Evolutionary conservation across 1,139 yeast genomes (phyloP).

Genomic region (Yamadazyma diospyri): DNA sequence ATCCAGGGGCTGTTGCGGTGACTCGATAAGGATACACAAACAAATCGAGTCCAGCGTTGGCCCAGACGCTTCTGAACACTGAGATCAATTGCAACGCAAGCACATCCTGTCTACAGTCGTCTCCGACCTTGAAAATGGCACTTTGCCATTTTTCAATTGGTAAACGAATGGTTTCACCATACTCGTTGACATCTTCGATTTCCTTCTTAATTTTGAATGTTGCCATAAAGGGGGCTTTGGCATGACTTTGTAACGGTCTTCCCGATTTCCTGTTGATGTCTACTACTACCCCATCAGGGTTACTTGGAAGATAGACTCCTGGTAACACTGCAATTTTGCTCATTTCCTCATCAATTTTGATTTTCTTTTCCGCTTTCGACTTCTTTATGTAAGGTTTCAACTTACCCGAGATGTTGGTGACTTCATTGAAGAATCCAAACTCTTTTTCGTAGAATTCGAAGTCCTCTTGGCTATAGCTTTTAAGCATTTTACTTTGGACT

Average conservation of each 20-base stretch:
- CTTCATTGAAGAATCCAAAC: constrained; percentile 85
- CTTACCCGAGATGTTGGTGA: constrained; percentile 90
- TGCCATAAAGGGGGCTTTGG: constrained; percentile 98
- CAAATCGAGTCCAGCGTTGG: constrained; percentile 79
- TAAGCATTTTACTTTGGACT: constrained; percentile 66
- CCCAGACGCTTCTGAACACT: constrained; percentile 89
- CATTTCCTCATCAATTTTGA: constrained; percentile 96
- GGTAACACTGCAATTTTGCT: constrained; percentile 68
- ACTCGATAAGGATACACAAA: constrained; percentile 93
- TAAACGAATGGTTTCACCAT: constrained; percentile 31
- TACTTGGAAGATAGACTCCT: constrained; percentile 91
- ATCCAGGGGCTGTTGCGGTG: constrained; percentile 98
- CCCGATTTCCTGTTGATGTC: constrained; percentile 93
- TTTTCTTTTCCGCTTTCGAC: constrained; percentile 93
- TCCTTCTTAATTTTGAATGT: constrained; percentile 79
- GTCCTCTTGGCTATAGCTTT: constrained; percentile 58
- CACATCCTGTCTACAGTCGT: constrained; percentile 97
- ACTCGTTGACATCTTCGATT: constrained; percentile 40
- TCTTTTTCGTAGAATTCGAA: constrained; percentile 72
- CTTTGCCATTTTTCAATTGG: constrained; percentile 75
- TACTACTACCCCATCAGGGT: constrained; percentile 91
- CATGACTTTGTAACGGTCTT: constrained; percentile 95
- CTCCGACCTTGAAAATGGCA: constrained; percentile 98
- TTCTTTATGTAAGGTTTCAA: constrained; percentile 91
- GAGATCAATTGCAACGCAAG: constrained; percentile 90